Conservation (phyloP, 805 yeast genomes). For the Yamadazyma akitaensis region DNA sequence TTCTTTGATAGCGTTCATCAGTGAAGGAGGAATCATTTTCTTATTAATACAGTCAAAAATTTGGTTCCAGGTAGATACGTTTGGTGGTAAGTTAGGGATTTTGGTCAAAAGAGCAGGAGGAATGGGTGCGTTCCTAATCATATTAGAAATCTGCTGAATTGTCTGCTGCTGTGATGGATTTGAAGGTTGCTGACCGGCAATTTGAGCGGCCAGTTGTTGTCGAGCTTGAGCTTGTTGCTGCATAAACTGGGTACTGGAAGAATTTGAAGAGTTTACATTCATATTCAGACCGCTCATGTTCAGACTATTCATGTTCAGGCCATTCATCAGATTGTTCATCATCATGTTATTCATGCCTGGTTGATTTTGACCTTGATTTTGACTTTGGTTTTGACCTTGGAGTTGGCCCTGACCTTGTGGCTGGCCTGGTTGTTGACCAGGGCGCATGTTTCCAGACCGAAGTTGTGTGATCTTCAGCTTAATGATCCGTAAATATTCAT, state of each 20-base stretch:
- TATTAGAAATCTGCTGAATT: conserved; percentile 35
- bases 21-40: conserved; percentile 55
- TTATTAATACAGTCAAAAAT: conserved; percentile 61
- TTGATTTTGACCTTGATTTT: no score
- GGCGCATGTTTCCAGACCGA: conserved; percentile 18
- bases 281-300: not conserved
- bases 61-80: conserved; percentile 78
- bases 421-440: not conserved
- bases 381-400: not conserved
- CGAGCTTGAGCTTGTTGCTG: conserved; percentile 4
- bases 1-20: conserved; percentile 57
- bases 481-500: conserved; percentile 49
- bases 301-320: not conserved
- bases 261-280: not conserved
- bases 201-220: conserved; percentile 1
- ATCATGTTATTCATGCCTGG: not conserved
- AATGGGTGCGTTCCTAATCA: conserved; percentile 64
- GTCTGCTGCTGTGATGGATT: conserved; percentile 18
- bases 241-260: not conserved
- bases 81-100: conserved; percentile 75
- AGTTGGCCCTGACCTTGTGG: not conserved
- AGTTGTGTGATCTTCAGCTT: conserved; percentile 38
- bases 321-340: not conserved
- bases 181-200: not conserved
- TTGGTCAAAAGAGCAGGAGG: conserved; percentile 63